These are phyloP conservation scores for Akanthomyces lecanii DNA, from an alignment of 2,329 filamentous ascomycete species.

Conservation along the genomic window DNA sequence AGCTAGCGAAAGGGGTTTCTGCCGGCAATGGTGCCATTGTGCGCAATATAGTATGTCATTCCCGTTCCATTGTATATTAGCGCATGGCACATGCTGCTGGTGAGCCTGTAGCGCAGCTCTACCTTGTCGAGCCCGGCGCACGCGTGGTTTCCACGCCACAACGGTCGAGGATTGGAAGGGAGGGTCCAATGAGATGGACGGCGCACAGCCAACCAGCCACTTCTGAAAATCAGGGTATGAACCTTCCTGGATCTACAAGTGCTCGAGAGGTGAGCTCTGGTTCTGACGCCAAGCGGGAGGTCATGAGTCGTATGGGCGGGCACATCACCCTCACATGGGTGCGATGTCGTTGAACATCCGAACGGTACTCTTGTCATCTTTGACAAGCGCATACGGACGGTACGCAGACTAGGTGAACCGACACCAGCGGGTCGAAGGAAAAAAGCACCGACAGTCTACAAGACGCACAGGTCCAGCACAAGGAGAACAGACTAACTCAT, in stretches of 20 bases:
- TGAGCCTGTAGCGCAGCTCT: not conserved
- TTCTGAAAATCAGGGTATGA: not conserved
- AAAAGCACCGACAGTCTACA: not conserved
- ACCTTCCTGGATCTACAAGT: not conserved
- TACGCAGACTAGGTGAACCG: not conserved
- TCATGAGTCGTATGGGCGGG: constrained; percentile 8
- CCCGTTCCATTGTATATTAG: not conserved
- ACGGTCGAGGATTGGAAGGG: constrained; percentile 3
- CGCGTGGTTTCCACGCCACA: constrained; percentile 7
- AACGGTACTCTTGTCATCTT: not conserved
- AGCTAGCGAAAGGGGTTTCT: not conserved
- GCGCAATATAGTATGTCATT: not conserved
- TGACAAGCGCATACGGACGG: not conserved
- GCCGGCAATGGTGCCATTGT: not conserved
- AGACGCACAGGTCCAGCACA: constrained; percentile 7
- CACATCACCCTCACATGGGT: not conserved
- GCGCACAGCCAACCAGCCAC: not conserved
- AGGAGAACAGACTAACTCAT: not conserved
- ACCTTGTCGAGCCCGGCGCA: not conserved
- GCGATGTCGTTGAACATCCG: not conserved
- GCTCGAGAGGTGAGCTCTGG: not conserved
- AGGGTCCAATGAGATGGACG: constrained; percentile 1
- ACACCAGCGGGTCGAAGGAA: not conserved
- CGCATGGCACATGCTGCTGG: not conserved
- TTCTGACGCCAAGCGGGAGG: constrained; percentile 4